A percentile compares a stretch with the other conserved stretches of the same genome.
Evolutionary conservation across 768 basidiomycete genomes (phyloP).

Genomic region (Boletellus ananiceps): DNA sequence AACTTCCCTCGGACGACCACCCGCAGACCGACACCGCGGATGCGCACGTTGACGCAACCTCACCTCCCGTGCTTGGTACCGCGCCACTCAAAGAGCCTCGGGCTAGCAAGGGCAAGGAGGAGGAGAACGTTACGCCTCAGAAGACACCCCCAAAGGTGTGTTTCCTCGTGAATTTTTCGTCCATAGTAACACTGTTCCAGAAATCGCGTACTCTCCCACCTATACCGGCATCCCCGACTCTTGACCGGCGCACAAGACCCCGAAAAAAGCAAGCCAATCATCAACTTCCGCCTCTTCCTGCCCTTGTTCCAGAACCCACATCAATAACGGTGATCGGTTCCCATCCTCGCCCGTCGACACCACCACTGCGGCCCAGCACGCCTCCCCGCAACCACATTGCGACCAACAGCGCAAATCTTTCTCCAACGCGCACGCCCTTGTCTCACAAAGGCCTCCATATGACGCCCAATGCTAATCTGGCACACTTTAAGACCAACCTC

Average conservation of each 20-base stretch:
- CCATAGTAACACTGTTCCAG: conserved; percentile 19
- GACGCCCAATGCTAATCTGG: conserved; percentile 62
- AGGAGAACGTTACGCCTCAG: conserved; percentile 12
- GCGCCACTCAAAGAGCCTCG: conserved; percentile 6
- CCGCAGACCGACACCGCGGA: conserved; percentile 15
- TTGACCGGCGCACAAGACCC: conserved; percentile 31
- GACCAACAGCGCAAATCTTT: conserved; percentile 39
- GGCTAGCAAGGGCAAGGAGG: conserved; percentile 15
- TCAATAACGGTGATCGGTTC: conserved; percentile 10
- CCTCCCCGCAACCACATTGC: conserved; percentile 31
- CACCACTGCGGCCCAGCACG: conserved; percentile 39
- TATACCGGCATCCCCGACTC: conserved; percentile 45
- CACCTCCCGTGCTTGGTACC: conserved; percentile 12
- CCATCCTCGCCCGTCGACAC: conserved; percentile 23
- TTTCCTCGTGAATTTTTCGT: background rate
- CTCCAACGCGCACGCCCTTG: conserved; percentile 60
- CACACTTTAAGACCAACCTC: conserved; percentile 63
- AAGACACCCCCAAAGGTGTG: conserved; percentile 29
- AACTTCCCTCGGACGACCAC: conserved; percentile 31
- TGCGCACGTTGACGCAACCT: conserved; percentile 14
- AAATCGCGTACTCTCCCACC: conserved; percentile 37
- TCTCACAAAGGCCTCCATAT: conserved; percentile 66
- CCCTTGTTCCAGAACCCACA: conserved; percentile 26
- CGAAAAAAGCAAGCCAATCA: conserved; percentile 19
- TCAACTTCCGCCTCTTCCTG: conserved; percentile 15